A percentile compares a stretch with the other conserved stretches of the same genome.
These are phyloP conservation scores for Penicillium psychrofluorescens DNA, from an alignment of 495 filamentous ascomycete genomes.

Conservation along the genomic window DNA sequence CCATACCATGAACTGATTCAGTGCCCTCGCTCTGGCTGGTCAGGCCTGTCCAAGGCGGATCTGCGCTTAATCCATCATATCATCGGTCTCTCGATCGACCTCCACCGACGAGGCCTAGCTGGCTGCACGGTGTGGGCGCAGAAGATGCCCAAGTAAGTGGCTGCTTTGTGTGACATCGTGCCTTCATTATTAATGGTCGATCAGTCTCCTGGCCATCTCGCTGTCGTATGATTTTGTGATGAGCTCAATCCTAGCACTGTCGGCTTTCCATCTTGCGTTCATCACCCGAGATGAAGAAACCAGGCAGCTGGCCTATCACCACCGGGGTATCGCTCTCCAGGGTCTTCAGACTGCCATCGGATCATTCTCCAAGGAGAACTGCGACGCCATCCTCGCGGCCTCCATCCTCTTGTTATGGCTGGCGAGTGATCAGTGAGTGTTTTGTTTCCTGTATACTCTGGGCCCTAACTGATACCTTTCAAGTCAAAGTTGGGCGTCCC, in stretches of 20 bases:
- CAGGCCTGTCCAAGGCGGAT: slow-evolving; percentile 63
- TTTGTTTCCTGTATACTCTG: slow-evolving; percentile 16
- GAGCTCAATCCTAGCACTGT: slow-evolving; percentile 84
- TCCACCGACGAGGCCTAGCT: slow-evolving; percentile 67
- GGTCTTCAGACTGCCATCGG: slow-evolving; percentile 83
- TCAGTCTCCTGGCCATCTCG: slow-evolving; percentile 78
- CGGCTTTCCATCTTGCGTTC: slow-evolving; percentile 85
- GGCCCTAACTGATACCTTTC: slow-evolving; percentile 22
- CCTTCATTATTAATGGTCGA: slow-evolving; percentile 1
- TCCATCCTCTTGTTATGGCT: slow-evolving; percentile 95
- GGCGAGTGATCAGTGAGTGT: slow-evolving; percentile 84
- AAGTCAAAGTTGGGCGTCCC: slow-evolving; percentile 84
- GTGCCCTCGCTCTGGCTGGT: slow-evolving; percentile 50
- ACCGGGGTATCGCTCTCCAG: slow-evolving; percentile 75
- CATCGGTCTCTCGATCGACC: slow-evolving; percentile 73
- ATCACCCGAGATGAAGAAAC: slow-evolving; percentile 74
- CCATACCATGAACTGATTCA: slow-evolving; percentile 79
- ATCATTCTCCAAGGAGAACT: slow-evolving; percentile 76
- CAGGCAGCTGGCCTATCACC: slow-evolving; percentile 77
- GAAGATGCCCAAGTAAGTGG: slow-evolving; percentile 79
- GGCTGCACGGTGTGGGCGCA: slow-evolving; percentile 86
- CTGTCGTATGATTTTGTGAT: slow-evolving; percentile 80
- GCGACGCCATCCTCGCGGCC: slow-evolving; percentile 86
- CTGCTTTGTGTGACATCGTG: background rate
- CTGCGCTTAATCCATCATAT: slow-evolving; percentile 88